phyloP scores from a whole-genome alignment of 768 basidiomycete species.

The Suillus subluteus region DNA sequence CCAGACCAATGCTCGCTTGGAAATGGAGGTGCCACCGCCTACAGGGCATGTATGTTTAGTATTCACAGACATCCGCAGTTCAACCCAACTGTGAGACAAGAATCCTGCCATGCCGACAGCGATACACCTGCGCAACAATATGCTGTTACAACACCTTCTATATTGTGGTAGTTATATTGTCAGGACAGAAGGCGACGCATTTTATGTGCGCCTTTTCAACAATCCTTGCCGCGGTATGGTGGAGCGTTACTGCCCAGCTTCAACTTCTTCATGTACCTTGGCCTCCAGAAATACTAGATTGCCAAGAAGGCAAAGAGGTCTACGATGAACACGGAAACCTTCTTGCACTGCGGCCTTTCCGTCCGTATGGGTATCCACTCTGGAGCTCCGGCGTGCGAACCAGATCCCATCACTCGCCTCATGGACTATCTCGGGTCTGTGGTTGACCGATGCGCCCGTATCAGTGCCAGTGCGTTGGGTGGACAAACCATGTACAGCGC shows the following conservation, averaged over 20 bases:
- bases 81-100: slow-evolving; percentile 65
- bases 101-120: slow-evolving; percentile 95
- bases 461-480: too few relatives aligned
- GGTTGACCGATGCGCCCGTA: slow-evolving; percentile 68
- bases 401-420: slow-evolving; percentile 86
- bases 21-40: slow-evolving; percentile 82
- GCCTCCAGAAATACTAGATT: slow-evolving; percentile 93
- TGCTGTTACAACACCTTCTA: slow-evolving; percentile 62
- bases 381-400: slow-evolving; percentile 86
- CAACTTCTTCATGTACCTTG: slow-evolving; percentile 81
- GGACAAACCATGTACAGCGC: too few relatives aligned
- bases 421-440: slow-evolving; percentile 99
- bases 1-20: slow-evolving; percentile 64
- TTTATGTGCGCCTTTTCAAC: slow-evolving; percentile 98
- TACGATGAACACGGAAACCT: slow-evolving; percentile 65
- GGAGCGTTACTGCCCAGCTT: slow-evolving; percentile 85
- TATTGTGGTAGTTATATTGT: slow-evolving; percentile 97
- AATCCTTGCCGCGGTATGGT: slow-evolving; percentile 86
- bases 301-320: slow-evolving; percentile 85
- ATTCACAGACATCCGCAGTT: slow-evolving; percentile 98
- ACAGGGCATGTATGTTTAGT: slow-evolving; percentile 87
- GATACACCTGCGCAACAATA: slow-evolving; percentile 85
- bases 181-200: slow-evolving; percentile 98
- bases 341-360: slow-evolving; percentile 87
- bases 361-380: slow-evolving; percentile 98